Conservation (phyloP, 1,284 basidiomycete species). For the Tausonia pullulans region DNA sequence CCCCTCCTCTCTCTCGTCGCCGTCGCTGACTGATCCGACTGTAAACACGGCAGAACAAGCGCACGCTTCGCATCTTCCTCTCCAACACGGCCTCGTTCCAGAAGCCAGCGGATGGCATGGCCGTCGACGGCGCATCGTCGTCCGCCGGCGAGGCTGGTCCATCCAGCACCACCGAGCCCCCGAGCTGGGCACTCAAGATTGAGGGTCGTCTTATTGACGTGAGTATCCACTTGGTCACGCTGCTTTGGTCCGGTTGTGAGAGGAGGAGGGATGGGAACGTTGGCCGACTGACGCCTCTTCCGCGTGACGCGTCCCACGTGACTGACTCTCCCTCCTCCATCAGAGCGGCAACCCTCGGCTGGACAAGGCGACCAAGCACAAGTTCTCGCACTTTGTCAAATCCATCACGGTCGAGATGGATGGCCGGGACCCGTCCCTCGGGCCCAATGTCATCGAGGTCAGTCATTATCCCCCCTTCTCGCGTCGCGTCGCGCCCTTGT, state of each 20-base stretch:
- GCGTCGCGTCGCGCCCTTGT: neutral
- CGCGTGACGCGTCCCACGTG: neutral
- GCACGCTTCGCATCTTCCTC: constrained; percentile 77
- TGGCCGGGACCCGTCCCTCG: constrained; percentile 24
- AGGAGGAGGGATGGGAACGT: neutral
- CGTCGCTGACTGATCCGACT: too few species aligned
- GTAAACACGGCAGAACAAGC: constrained; percentile 49
- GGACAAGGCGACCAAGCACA: constrained; percentile 56
- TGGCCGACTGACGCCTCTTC: neutral
- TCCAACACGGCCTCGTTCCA: constrained; percentile 88
- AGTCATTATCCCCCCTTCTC: constrained; percentile 19
- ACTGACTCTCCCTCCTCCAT: neutral
- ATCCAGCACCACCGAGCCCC: constrained; percentile 43
- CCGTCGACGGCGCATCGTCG: neutral
- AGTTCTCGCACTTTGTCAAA: constrained; percentile 79
- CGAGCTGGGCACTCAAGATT: constrained; percentile 70
- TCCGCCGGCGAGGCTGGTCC: too few species aligned
- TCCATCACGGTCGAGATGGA: constrained; percentile 61
- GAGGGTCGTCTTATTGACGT: constrained; percentile 70
- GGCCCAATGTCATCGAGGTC: constrained; percentile 52
- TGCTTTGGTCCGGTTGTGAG: neutral
- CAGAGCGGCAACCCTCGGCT: constrained; percentile 47
- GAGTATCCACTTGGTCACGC: constrained; percentile 18
- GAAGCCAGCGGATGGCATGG: constrained; percentile 27
- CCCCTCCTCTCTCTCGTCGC: constrained; percentile 22